Percentiles rank a stretch among this genome's conserved stretches.
Evolutionary conservation across 1,139 yeast species (phyloP).

Genomic region (Suhomyces bribrorum): DNA sequence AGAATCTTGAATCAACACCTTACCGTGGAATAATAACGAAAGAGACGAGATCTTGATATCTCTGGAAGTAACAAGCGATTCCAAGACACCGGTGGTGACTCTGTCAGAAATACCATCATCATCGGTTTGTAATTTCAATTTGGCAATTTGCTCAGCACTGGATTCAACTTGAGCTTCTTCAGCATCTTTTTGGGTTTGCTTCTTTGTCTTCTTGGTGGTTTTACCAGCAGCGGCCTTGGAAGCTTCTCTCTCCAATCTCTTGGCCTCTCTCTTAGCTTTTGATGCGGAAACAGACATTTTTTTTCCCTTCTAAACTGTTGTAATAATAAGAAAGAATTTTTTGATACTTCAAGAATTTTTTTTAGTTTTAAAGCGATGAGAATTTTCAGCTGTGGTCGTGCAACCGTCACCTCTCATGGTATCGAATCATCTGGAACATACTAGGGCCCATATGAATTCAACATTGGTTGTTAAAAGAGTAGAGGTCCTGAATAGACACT

Average conservation of each 20-base stretch:
- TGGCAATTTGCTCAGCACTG: constrained; percentile 75
- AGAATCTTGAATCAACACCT: constrained; percentile 91
- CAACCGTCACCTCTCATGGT: background rate
- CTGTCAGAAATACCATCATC: constrained; percentile 93
- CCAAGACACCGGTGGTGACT: constrained; percentile 96
- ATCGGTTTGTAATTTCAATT: constrained; percentile 89
- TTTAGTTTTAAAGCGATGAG: constrained; percentile 11
- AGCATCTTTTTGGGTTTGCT: constrained; percentile 56
- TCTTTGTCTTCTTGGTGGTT: constrained; percentile 62
- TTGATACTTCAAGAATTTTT: constrained; percentile 2
- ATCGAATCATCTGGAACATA: background rate
- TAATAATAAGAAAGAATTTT: constrained; percentile 1
- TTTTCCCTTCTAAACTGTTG: background rate
- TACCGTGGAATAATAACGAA: constrained; percentile 95
- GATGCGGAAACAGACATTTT: constrained; percentile 73
- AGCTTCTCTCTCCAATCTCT: constrained; percentile 58
- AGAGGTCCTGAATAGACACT: no score
- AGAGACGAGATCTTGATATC: constrained; percentile 91
- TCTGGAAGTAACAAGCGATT: constrained; percentile 84
- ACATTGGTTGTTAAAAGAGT: no score
- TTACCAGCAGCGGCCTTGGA: constrained; percentile 77
- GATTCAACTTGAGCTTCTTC: constrained; percentile 62
- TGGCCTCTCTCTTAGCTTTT: constrained; percentile 96
- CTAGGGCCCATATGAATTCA: background rate
- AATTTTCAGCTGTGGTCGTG: constrained; percentile 13